These are phyloP conservation scores for Xerocomus alliaceus DNA, from an alignment of 1,284 basidiomycete genomes.

Conservation along the genomic window DNA sequence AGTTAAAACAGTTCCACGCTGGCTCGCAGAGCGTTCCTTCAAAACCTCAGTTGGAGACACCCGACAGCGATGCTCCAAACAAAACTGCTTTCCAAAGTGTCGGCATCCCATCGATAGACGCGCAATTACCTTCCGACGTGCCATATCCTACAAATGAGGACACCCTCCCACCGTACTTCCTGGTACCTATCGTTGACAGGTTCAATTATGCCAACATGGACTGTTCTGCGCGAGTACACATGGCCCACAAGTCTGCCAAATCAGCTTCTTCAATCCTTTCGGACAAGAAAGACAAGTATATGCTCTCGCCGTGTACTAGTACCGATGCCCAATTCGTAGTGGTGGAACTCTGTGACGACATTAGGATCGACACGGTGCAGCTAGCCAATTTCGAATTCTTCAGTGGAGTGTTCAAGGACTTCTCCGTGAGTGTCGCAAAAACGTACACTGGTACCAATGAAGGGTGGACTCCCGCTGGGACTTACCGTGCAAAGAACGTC, in stretches of 20 bases:
- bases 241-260: conserved; percentile 82
- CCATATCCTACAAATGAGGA: conserved; percentile 21
- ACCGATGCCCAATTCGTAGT: conserved; percentile 80
- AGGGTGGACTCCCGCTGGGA: conserved; percentile 75
- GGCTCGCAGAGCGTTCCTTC: conserved; percentile 27
- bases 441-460: conserved; percentile 68
- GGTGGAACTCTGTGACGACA: conserved; percentile 97
- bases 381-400: conserved; percentile 99
- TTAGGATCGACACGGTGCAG: conserved; percentile 94
- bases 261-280: conserved; percentile 86
- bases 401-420: conserved; percentile 93
- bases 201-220: conserved; percentile 96
- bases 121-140: conserved; percentile 6
- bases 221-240: conserved; percentile 92
- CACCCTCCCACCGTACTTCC: conserved; percentile 62
- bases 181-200: conserved; percentile 73
- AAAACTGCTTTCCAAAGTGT: conserved; percentile 9
- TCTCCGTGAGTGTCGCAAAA: conserved; percentile 86
- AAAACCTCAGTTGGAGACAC: conserved; percentile 41
- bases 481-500: conserved; percentile 87
- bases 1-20: conserved; percentile 60
- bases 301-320: conserved; percentile 93
- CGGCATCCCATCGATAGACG: conserved; percentile 13
- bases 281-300: conserved; percentile 92
- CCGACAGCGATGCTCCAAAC: conserved; percentile 33